Base-by-base conservation (phyloP, 1,139 yeast genomes). In the Entelexis paramagnoliae region DNA sequence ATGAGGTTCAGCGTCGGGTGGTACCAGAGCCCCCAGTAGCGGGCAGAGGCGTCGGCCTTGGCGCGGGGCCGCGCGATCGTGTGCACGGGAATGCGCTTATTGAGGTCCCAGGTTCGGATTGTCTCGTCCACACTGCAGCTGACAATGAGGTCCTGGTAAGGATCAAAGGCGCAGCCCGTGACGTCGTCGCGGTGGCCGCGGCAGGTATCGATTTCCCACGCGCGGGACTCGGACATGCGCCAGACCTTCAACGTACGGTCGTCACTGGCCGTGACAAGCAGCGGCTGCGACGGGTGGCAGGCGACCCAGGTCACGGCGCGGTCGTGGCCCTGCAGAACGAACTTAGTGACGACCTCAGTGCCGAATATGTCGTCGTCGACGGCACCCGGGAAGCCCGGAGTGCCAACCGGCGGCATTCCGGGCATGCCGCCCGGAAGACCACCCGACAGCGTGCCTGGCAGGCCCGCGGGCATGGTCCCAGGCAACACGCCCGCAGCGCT, bases 171-270 rank as follows among this genome's bases (percentile, higher is more conserved):
- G 41, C 88, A 89, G 67, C 94, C 76, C 53, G 89, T 80, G 52
- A 91, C 95, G 64, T 87, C 88, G 64, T 91, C 89, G 45, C 95
- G 83, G 68, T 93, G 99, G 51, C 98, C 98, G 64, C 98, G 79
- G 69, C 96, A 91, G 42, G 97, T 87, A 66, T 93, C 99, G 51
- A 93, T 94, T 68, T 93, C 98, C 97, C 98, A 93, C 32, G 98
- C 98, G 70, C 89, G 88, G 36, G 95, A 83, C 62, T 93, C 96
- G 64, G 89, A 83, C 96, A 89, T 88, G 69, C 98, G 79, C 98
- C 98, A 93, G 60, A 93, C 75, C 69, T 91, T 91, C 52, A 93
- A 86, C 59, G 91, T 81, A 60, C 98, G 79, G 67, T 93, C 98
- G 67, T 93, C 99, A 66, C 95, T 95, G 62, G 93, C 95, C 30